Base-by-base conservation (phyloP, 805 yeast species). In the Candida jianshihensis region DNA sequence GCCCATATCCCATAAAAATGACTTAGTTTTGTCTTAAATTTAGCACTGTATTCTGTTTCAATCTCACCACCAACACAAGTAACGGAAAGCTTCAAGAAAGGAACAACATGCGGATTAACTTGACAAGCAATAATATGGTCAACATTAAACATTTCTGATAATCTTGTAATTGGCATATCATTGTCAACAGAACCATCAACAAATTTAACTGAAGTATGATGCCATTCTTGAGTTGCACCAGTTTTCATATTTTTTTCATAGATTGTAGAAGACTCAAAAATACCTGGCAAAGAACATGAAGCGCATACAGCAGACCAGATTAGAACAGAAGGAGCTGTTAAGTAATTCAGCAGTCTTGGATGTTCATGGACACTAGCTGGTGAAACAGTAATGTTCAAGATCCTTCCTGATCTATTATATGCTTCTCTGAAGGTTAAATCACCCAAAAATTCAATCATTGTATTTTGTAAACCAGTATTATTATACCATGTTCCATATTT, bases 121-220 rank as follows among this genome's bases (percentile, higher is more conserved):
- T 92, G 99, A 31, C 95, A 90, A 0, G 97, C 98, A 48, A 92
- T 88, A 43, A 92, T 89, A 57, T 92, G 96, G 56, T 92, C 95
- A 21, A 92, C 96, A 53, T 92, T 90, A 58, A 92, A 92, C 96
- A 92, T 88, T 55, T 92, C 98, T 16, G 94, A 81, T 17, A 92
- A 66, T 47, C 97, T 71, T 2, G 94, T 71, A 19, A 88, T 81
- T 4, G 99, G 99, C 35, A 92, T 63, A 57, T 92, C 99, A 44
- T 86, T 85, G 53, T 90, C 94, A 7, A 92, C 96, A 1, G 96
- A 87, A 0, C 99, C 99, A 59, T 92, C 99, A 21, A 92, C 89
- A 59, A 83, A 92, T 49, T 83, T 81, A 26, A 81, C 75, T 0
- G 86, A 70, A 15, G 80, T 70, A 19, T 73, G 73, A 40, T 84